Base-by-base conservation (phyloP, 768 basidiomycete genomes). In the Pleurotus tuber-regium region DNA sequence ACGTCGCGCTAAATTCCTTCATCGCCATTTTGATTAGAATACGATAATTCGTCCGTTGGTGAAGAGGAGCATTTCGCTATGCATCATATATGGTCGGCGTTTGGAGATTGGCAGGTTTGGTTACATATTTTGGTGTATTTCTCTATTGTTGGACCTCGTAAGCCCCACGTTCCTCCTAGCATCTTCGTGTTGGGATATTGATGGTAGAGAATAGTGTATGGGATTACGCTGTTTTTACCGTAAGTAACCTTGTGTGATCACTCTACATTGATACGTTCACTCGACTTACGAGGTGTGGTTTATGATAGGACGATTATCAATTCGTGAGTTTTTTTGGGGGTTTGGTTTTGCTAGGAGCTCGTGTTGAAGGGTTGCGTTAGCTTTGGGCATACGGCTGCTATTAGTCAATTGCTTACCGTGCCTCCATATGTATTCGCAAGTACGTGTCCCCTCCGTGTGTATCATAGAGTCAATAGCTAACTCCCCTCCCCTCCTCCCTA, bases 101-200 rank as follows among this genome's bases (percentile, higher is more conserved):
- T 85, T 26, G 49, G 58, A 0, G 86, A 88, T 61, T 88, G 87
- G 87, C 84, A 87, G 70, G 66, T 79, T 16, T 83, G 78, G 75
- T 42, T 80, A 16, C 80, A 83, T 56, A 76, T 84, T 33, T 55
- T 82, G 50, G 67, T 83, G 2, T 82, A 80, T 57, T 75, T 87
- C 70, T 80, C 82, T 0, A 65, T 86, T 40, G 62, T 82, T 38
- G 72, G 64, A 2, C 86, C 85, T 21, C 59, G 86, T 87, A 61
- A 65, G 85, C 75, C 4, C 10, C 40, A 16, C 18, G 11, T 50
- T 8, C 48, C 25, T n/a, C 11, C 40, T 16, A 21, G 16, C 21
- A 12, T 36, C 47, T 23, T 12, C 7, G 16, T 8, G 2, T 36
- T 12, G n/a, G 12, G 4, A 4, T 0, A 36, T 36, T 36, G n/a